Base-by-base conservation (phyloP, 2,329 filamentous ascomycete species). In the Fusarium tricinctum region DNA sequence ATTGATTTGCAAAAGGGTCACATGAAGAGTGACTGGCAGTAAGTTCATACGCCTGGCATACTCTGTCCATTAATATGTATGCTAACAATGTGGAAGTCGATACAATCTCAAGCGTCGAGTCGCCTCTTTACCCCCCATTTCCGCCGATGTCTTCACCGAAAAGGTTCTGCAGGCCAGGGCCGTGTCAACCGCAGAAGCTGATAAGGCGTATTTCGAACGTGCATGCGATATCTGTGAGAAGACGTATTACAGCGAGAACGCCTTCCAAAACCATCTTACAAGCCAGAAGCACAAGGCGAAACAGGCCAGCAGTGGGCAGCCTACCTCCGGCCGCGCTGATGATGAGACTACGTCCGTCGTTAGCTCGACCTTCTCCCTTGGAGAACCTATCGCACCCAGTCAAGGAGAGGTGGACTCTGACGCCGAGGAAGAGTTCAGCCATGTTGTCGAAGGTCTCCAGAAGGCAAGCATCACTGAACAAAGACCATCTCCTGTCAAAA, bases 11-110 rank as follows among this genome's bases (percentile, higher is more conserved):
- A 99, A 82, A 91, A 96, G 78, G 90, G 89, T 38, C 96, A 99
- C 78, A 99, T 99, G 96, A 94, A 96, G 80, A 96, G 91, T 74
- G 96, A 99, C 82, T 99, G 96, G 96, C 95, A 99, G 92, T 96
- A 86, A 82, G 92, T 90, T 6, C 15, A 12, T n/a, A 9, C 5
- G 14, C 26, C 17, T 15, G 13, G 6, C 17, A 32, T 10, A 13
- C 4, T n/a, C 19, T 12, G 20, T 20, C 20, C 17, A 14, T 22
- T 20, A 9, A 28, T 7, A 19, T 47, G 20, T 13, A 42, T 40
- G 22, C 63, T 70, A 43, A 73, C 30, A 4, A 23, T 4, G 4
- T 15, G 12, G 13, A 19, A 96, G 92, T 80, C 91, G 96, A 70
- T 97, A 97, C 81, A 99, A 99, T 79, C 88, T 98, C 74, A 97